Conservation (phyloP, 2,329 filamentous ascomycete species). For the Aspergillus calidoustus region DNA sequence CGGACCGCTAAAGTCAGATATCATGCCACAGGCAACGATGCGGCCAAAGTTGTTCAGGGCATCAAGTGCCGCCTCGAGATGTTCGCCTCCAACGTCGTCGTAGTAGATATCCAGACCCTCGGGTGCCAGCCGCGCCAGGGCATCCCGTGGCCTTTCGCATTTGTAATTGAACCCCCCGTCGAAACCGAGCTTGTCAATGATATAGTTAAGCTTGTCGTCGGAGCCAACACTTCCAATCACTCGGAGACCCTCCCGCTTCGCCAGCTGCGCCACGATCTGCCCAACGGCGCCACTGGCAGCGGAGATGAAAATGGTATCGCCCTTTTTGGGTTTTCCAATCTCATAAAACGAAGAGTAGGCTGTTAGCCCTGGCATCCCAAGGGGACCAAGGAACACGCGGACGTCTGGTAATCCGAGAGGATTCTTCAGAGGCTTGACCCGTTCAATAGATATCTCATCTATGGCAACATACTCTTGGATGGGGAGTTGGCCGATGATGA, state of each 20-base stretch:
- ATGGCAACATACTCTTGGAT: conserved; percentile 72
- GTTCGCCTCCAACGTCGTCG: conserved; percentile 78
- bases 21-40: conserved; percentile 69
- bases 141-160: conserved; percentile 72
- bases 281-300: conserved; percentile 82
- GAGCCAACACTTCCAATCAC: conserved; percentile 82
- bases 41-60: conserved; percentile 69
- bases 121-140: conserved; percentile 73
- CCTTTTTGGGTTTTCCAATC: conserved; percentile 75
- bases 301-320: conserved; percentile 80
- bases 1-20: conserved; percentile 77
- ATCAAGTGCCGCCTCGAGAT: conserved; percentile 69
- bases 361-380: conserved; percentile 79
- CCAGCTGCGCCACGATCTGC: conserved; percentile 80
- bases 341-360: conserved; percentile 76
- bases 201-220: conserved; percentile 79
- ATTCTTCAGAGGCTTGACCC: conserved; percentile 66
- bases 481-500: conserved; percentile 62
- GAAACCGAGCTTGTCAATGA: conserved; percentile 70
- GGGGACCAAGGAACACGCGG: conserved; percentile 70
- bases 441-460: conserved; percentile 48
- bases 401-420: conserved; percentile 56
- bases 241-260: conserved; percentile 76
- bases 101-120: conserved; percentile 83
- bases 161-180: conserved; percentile 87